A percentile compares a stretch with the other conserved stretches of the same genome.
Evolutionary conservation across 1,284 basidiomycete species (phyloP).

Genomic region (Albatrellus sp.): DNA sequence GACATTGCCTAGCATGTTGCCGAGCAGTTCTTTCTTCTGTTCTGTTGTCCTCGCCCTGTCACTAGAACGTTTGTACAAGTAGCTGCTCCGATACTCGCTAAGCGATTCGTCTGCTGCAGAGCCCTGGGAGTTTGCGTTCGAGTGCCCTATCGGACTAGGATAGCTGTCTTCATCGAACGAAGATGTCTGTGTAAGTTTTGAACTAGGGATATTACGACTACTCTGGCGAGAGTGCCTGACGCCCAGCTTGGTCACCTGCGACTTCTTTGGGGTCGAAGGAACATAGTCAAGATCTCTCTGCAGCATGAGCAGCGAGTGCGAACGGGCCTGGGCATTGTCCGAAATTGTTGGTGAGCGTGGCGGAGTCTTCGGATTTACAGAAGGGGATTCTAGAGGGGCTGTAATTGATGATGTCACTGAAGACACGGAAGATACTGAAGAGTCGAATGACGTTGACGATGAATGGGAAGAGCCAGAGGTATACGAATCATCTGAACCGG

Average conservation of each 20-base stretch:
- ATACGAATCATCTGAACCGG: slow-evolving; percentile 13
- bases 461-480: slow-evolving; percentile 17
- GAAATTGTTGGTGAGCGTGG: slow-evolving; percentile 12
- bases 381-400: slow-evolving; percentile 15
- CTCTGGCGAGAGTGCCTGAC: slow-evolving; percentile 17
- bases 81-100: slow-evolving; percentile 1
- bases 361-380: slow-evolving; percentile 5
- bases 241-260: slow-evolving; percentile 20
- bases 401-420: slow-evolving; percentile 15
- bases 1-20: slow-evolving; percentile 77
- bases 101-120: slow-evolving; percentile 1
- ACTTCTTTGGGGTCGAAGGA: slow-evolving; percentile 58
- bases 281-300: slow-evolving; percentile 59
- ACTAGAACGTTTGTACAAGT: slow-evolving; percentile 2
- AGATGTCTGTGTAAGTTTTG: background rate
- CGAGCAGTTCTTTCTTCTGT: slow-evolving; percentile 75
- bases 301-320: slow-evolving; percentile 46
- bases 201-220: slow-evolving; percentile 5
- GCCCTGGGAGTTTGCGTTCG: slow-evolving; percentile 4
- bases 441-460: slow-evolving; percentile 20
- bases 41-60: slow-evolving; percentile 47
- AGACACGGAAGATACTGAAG: slow-evolving; percentile 22
- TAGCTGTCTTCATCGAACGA: background rate
- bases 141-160: background rate
- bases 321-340: slow-evolving; percentile 10